phyloP scores from a whole-genome alignment of 2,329 filamentous ascomycete species.

The Aspergillus nomiae region DNA sequence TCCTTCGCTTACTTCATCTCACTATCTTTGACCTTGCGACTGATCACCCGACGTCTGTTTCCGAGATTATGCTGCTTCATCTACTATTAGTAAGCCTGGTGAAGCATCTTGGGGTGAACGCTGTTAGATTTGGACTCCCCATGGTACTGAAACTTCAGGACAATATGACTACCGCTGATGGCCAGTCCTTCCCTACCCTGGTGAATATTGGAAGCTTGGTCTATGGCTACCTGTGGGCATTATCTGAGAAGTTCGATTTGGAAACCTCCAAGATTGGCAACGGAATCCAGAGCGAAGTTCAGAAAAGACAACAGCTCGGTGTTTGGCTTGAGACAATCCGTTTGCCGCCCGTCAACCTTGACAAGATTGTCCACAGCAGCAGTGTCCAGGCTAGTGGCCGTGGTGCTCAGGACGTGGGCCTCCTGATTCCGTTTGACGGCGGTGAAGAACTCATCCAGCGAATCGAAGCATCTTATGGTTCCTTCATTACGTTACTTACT shows the following conservation, averaged over 20 bases:
- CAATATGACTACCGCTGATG: constrained; percentile 58
- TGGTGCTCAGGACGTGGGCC: constrained; percentile 47
- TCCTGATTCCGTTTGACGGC: constrained; percentile 69
- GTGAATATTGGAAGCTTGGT: constrained; percentile 81
- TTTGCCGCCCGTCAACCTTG: constrained; percentile 67
- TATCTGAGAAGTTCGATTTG: constrained; percentile 77
- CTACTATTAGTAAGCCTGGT: constrained; percentile 74
- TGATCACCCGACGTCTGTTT: constrained; percentile 70
- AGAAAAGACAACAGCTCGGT: constrained; percentile 69
- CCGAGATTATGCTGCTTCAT: constrained; percentile 76
- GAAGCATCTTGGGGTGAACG: constrained; percentile 78
- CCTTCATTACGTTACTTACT: constrained; percentile 63
- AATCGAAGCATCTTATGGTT: constrained; percentile 71
- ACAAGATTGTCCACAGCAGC: constrained; percentile 61
- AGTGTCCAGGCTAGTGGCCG: constrained; percentile 31
- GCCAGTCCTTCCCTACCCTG: constrained; percentile 61
- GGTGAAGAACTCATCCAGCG: constrained; percentile 71
- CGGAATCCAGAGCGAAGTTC: constrained; percentile 74
- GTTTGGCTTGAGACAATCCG: constrained; percentile 78
- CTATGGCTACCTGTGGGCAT: constrained; percentile 83
- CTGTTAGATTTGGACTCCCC: constrained; percentile 73
- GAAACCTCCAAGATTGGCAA: constrained; percentile 69
- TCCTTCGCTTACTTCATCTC: constrained; percentile 79
- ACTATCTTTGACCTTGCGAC: constrained; percentile 86
- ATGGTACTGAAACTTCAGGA: constrained; percentile 91